Evolutionary conservation across 2,329 filamentous ascomycete genomes (phyloP), one percentile per base, ranked within the genome.

Genomic region (Rasamsonia emersonii): DNA sequence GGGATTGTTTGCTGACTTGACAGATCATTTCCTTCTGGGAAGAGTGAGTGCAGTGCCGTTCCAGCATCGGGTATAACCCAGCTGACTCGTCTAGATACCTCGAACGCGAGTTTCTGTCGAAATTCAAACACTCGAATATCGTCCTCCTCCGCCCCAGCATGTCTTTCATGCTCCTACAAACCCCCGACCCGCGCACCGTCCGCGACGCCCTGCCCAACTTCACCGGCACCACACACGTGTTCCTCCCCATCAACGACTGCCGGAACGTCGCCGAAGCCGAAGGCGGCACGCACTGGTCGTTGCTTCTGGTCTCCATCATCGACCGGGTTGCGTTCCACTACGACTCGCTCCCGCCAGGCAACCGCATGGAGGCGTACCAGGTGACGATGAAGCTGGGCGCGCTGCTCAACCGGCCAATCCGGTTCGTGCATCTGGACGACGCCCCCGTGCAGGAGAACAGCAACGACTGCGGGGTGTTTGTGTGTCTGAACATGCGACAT

Each of bases 1-100:
- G 9, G 16, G 7, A 54, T 41, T 46, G 45, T 43, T 48, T 38
- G 58, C 32, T 33, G 30, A 15, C 16, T 30, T 27, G n/a, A n/a
- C 46, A 89, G 83, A 88, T 86, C 47, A 96, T 98, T 45, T 81
- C 86, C 30, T 96, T 98, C 56, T 98, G 91, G 89, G 84, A 96
- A 71, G 89, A 96, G 72, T 93, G 77, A 47, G 66, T 59, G 23
- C 17, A 4, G n/a, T 38, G 28, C 30, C 20, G 18, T 13, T n/a
- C 14, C 24, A 24, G 18, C 9, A 17, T 15, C 13, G 14, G 14
- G 26, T 23, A 18, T 29, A 20, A 30, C 35, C 35, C 44, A 37
- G 44, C 37, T 16, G 26, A 23, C 21, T 30, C 32, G 30, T 29
- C 17, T 41, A 65, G 79, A 64, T 88, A 83, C 56, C 77, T 98